Base-by-base conservation (phyloP, 306 rosid species). In the Cucurbita moschata region DNA sequence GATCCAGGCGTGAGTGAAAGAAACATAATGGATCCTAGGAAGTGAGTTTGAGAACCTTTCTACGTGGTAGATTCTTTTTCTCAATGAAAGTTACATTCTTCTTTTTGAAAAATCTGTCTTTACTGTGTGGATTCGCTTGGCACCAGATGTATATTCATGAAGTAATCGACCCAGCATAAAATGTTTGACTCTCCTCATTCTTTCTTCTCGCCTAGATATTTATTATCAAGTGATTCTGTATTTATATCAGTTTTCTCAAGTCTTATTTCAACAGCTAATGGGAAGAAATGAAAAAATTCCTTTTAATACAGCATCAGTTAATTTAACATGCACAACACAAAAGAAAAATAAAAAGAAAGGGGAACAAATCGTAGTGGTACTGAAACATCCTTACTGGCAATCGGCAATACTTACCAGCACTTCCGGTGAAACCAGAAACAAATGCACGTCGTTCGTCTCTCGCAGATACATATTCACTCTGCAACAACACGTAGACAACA, bases 401-500 rank as follows among this genome's bases (percentile, higher is more conserved):
- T 23, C 3, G 72, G 11, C 55, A 67, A 67, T 23, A 21, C 39
- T 58, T 30, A 95, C 99, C 99, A 43, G 99, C 96, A 81, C 99
- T 95, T 82, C 99, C 99, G 15, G 83, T 77, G 89, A 95, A 95
- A 77, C 97, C 99, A 6, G 99, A 95, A 79, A 95, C 89, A 56
- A 95, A 95, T 72, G 77, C 74, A 14, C 99, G 99, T 58, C 99
- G 83, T 72, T 86, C 86, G 80, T 95, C 99, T 76, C 99, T 82
- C 0, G 80, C 86, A 54, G 99, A 95, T 13, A 95, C 99, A 76
- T 95, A 95, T 83, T 95, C 99, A 71, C 99, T 91, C 99, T 95
- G 92, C 87, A 84, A 77, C 66, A 26, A 37, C 30, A 56, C 15
- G 37, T n/a, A 60, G 39, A 61, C 18, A 6, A 23, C 19, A 11